Percentiles rank a stretch among this genome's conserved stretches.
Evolutionary conservation across 495 filamentous ascomycete genomes (phyloP).

Genomic region (Podospora pseudocomata): DNA sequence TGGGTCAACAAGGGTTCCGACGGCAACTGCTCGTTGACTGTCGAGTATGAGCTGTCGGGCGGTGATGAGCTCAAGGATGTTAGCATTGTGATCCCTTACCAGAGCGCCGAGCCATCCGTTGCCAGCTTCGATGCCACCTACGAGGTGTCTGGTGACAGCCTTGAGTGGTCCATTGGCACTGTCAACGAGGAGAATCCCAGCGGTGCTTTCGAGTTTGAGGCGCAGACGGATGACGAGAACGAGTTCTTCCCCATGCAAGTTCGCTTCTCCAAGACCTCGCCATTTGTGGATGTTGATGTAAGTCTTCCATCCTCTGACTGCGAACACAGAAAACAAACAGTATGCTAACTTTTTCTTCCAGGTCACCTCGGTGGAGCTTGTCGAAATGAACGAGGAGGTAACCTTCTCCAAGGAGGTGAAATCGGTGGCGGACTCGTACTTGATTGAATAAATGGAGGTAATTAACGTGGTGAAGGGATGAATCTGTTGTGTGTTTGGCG

Average conservation of each 20-base stretch:
- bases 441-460: conserved; percentile 61
- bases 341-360: conserved; percentile 34
- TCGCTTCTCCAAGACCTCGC: conserved; percentile 77
- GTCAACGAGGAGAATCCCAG: conserved; percentile 75
- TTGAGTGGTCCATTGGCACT: conserved; percentile 87
- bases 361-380: conserved; percentile 66
- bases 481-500: background rate
- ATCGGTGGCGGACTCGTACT: conserved; percentile 74
- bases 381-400: conserved; percentile 78
- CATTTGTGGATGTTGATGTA: conserved; percentile 89
- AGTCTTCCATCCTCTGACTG: conserved; percentile 30
- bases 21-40: conserved; percentile 74
- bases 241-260: conserved; percentile 98
- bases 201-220: conserved; percentile 92
- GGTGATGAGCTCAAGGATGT: conserved; percentile 74
- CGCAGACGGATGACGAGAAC: conserved; percentile 73
- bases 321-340: conserved; percentile 12
- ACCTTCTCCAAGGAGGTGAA: conserved; percentile 87
- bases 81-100: conserved; percentile 78
- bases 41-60: conserved; percentile 90
- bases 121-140: conserved; percentile 90
- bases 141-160: conserved; percentile 85
- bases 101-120: conserved; percentile 76
- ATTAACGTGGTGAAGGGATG: background rate
- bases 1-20: conserved; percentile 87